Evolutionary conservation across 2,329 filamentous ascomycete genomes (phyloP), one percentile per base, ranked within the genome.

Genomic region (Colletotrichum chrysophilum): DNA sequence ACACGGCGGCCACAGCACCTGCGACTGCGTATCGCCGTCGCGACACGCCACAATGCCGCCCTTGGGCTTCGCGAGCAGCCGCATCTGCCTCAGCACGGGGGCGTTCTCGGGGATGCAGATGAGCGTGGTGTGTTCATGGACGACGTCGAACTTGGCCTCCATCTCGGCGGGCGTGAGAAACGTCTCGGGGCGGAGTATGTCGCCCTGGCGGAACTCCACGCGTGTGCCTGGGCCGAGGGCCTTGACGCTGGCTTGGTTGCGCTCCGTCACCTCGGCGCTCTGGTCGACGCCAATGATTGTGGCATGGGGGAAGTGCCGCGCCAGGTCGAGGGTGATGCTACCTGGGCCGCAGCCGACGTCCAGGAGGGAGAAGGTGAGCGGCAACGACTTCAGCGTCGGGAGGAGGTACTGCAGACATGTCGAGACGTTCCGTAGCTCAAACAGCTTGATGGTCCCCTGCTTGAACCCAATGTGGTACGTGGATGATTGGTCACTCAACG

Each of bases 261-360:
- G 68, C 34, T 72, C 73, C 21, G 38, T 75, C 38, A 75, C 68
- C 61, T 55, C 56, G 60, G 58, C 65, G 68, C 68, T 61, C 69
- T 71, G 69, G 74, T 81, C 80, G 16, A 86, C 76, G 7, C 85
- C 86, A 6, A 82, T 80, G 24, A 87, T 82, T 13, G 80, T 80
- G 28, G 85, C 86, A 34, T 84, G 75, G 0, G 86, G 84, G 1
- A 86, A 82, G 43, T 82, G 79, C 5, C 78, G 72, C 9, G 86
- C 86, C 3, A 87, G 77, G 75, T 85, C 85, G 5, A 83, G 74
- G 5, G 85, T 87, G 76, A 88, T 87, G 21, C 83, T 85, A 52
- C 85, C 86, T 0, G 86, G 85, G 2, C 86, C 86, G 74, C 85
- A 87, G 43, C 86, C 86, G 14, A 88, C 79, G 74, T 87, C 86